Evolutionary conservation across 495 filamentous ascomycete species (phyloP), one percentile per base, ranked within the genome.

Genomic region (Thermochaetoides thermophila): DNA sequence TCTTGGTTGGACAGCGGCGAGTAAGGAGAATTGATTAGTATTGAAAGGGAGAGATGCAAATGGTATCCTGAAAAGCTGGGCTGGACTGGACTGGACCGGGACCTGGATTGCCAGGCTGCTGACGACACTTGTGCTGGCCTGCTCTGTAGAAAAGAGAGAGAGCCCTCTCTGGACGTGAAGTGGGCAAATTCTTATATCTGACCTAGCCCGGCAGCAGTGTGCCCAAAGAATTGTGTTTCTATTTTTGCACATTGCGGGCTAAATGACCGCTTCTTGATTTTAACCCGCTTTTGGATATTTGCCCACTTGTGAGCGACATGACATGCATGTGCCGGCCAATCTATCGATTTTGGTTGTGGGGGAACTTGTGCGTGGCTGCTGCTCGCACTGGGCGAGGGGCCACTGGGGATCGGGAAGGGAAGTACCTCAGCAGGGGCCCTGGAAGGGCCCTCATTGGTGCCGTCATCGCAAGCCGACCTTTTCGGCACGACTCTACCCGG

Each of bases 141-240:
- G n/a, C n/a, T n/a, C n/a, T n/a, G n/a, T n/a, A 53, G 48, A 45
- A 39, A 47, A 50, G 38, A 29, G 36, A 49, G 46, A 48, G 38
- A 47, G 29, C 20, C 23, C 20, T 35, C 34, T 31, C 23, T 31
- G 32, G 30, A 42, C 34, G 42, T 35, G 51, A 52, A 53, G 50
- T 55, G 49, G 56, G 59, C 53, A 52, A 62, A 59, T 59, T 55
- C 59, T 65, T 65, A 67, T 65, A 67, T 62, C 48, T 44, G 42
- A 49, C 53, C 50, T 50, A 33, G 35, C 27, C 32, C 24, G 19
- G 32, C 32, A 4, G 16, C 35, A 27, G 26, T 16, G 38, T 35
- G 29, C 33, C 25, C 34, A 27, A 34, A 21, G 32, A 36, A 20
- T 6, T 24, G 21, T 33, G 35, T 40, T 57, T 55, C 56, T 59